Conservation (phyloP, 345 rosid genomes). For the Hirschfeldia incana region DNA sequence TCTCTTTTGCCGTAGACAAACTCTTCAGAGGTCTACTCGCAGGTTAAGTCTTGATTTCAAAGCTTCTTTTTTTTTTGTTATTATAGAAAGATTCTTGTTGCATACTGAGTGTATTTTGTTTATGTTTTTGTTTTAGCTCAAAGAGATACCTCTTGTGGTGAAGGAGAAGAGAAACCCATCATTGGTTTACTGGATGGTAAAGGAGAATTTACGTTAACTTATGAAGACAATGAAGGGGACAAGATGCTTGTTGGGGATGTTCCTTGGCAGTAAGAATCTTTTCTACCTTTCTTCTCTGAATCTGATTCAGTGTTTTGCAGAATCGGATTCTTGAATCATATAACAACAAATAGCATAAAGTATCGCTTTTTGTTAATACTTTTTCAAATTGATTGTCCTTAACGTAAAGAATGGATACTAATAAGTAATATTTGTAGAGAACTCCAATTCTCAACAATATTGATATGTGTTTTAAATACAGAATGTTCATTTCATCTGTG, state of each 20-base stretch:
- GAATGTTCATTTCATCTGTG: slow-evolving; percentile 94
- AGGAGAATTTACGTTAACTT: slow-evolving; percentile 94
- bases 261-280: slow-evolving; percentile 95
- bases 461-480: slow-evolving; percentile 35
- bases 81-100: neutral
- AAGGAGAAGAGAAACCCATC: slow-evolving; percentile 67
- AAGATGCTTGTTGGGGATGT: slow-evolving; percentile 99
- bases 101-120: neutral
- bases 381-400: slow-evolving; percentile 1
- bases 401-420: slow-evolving; percentile 8
- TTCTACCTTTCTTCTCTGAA: slow-evolving; percentile 36
- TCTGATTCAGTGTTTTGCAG: slow-evolving; percentile 44
- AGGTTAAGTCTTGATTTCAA: slow-evolving; percentile 43
- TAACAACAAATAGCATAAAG: slow-evolving; percentile 19
- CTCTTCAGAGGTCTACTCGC: slow-evolving; percentile 95
- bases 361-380: neutral
- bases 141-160: slow-evolving; percentile 43
- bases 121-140: slow-evolving; percentile 57
- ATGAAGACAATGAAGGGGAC: slow-evolving; percentile 99
- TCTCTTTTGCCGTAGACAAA: slow-evolving; percentile 84
- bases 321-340: slow-evolving; percentile 33
- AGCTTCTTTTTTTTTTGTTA: neutral
- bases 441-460: too few relatives aligned
- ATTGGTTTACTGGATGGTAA: slow-evolving; percentile 72
- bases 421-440: too few relatives aligned